These are phyloP conservation scores for Pyrenopolyporus hunteri DNA, from an alignment of 495 filamentous ascomycete genomes.

Conservation along the genomic window DNA sequence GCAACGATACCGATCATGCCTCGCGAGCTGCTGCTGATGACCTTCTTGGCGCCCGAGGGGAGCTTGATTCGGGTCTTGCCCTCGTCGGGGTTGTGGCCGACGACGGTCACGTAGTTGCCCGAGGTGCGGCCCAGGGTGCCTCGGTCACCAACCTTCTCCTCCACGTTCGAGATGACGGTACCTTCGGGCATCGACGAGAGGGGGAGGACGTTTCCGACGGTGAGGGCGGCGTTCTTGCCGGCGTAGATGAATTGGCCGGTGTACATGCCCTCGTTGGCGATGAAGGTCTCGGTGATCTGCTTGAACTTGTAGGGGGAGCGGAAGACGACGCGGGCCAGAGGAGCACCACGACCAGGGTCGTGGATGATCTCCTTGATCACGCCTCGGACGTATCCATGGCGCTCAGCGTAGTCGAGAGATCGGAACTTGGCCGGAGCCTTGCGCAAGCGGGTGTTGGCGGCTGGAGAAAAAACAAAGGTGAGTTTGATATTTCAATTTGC, in stretches of 20 bases:
- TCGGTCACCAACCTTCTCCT: constrained; percentile 98
- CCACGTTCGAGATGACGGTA: constrained; percentile 97
- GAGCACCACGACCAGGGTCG: constrained; percentile 97
- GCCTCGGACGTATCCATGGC: constrained; percentile 95
- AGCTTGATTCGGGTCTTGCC: constrained; percentile 99
- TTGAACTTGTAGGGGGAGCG: constrained; percentile 91
- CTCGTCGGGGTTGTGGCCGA: constrained; percentile 98
- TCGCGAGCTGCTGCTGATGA: constrained; percentile 85
- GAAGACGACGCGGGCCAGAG: constrained; percentile 94
- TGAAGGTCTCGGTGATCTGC: constrained; percentile 94
- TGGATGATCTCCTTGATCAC: constrained; percentile 99
- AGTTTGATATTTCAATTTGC: constrained; percentile 23
- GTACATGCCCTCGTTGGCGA: constrained; percentile 99
- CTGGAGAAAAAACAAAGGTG: constrained; percentile 36
- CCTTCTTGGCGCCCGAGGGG: constrained; percentile 98
- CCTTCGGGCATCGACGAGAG: constrained; percentile 94
- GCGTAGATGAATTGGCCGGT: constrained; percentile 99
- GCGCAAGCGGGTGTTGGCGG: constrained; percentile 81
- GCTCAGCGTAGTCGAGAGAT: constrained; percentile 91
- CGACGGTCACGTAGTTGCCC: constrained; percentile 98
- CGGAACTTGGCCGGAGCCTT: constrained; percentile 90
- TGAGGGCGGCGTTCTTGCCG: constrained; percentile 95
- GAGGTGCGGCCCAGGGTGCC: constrained; percentile 94
- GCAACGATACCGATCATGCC: constrained; percentile 99
- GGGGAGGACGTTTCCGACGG: constrained; percentile 95